Conservation (phyloP, 371 early-diverging fungal genomes). For the Blyttiomyces sp. region DNA sequence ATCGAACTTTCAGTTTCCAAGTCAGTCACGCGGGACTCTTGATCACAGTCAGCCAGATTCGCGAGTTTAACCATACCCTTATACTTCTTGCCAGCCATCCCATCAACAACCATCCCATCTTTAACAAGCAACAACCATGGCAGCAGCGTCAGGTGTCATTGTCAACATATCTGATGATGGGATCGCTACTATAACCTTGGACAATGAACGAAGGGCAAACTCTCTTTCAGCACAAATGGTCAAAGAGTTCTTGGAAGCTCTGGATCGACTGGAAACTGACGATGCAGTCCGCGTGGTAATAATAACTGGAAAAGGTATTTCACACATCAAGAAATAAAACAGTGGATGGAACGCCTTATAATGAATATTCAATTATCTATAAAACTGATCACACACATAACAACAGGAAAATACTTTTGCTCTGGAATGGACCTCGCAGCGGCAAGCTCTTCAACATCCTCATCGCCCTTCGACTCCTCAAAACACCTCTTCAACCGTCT, state of each 20-base stretch:
- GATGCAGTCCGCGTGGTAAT: slow-evolving; percentile 54
- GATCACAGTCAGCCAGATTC: no score
- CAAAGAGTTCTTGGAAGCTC: slow-evolving; percentile 36
- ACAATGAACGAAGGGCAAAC: slow-evolving; percentile 49
- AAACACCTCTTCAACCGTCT: slow-evolving; percentile 40
- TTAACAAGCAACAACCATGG: no score
- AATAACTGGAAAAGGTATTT: slow-evolving; percentile 58
- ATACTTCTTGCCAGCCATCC: no score
- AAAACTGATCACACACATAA: not conserved
- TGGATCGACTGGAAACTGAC: slow-evolving; percentile 50
- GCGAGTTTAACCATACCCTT: no score
- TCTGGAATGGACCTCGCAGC: slow-evolving; percentile 64
- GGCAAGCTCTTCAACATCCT: slow-evolving; percentile 25
- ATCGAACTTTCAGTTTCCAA: no score
- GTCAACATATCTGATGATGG: no score
- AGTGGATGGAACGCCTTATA: not conserved
- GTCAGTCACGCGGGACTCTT: no score
- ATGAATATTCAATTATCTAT: not conserved
- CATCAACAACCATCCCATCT: no score
- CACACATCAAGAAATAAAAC: not conserved
- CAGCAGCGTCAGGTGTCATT: no score
- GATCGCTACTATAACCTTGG: slow-evolving; percentile 17
- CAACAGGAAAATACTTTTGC: slow-evolving; percentile 62
- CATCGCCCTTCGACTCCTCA: slow-evolving; percentile 32
- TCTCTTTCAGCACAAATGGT: slow-evolving; percentile 57